Conservation (phyloP, 192 early-diverging fungal genomes). For the Geranomyces variabilis region DNA sequence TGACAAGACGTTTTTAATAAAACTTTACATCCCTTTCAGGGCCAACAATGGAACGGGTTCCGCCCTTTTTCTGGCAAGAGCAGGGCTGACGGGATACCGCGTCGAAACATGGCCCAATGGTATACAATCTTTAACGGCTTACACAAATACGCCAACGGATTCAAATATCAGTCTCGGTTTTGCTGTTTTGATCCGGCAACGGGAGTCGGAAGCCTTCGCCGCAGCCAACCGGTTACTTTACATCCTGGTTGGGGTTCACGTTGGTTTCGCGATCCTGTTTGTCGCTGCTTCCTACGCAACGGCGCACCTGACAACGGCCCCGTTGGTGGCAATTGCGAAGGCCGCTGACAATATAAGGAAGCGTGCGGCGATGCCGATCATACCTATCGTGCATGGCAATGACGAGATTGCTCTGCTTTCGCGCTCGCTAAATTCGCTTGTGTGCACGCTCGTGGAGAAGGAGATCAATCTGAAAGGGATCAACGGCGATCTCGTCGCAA, state of each 20-base stretch:
- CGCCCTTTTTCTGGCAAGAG: background rate
- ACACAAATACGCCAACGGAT: constrained; percentile 3
- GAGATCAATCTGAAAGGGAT: constrained; percentile 33
- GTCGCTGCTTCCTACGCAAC: constrained; percentile 12
- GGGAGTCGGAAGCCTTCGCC: constrained; percentile 12
- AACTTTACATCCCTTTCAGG: background rate
- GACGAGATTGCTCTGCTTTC: constrained; percentile 35
- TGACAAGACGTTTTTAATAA: too few relatives aligned
- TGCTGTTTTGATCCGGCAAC: constrained; percentile 25
- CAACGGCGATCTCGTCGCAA: constrained; percentile 29
- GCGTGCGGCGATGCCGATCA: constrained; percentile 25
- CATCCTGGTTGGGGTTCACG: constrained; percentile 9
- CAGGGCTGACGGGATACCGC: constrained; percentile 1
- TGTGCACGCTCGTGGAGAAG: constrained; percentile 25
- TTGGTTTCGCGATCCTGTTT: constrained; percentile 25
- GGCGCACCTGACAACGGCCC: constrained; percentile 33
- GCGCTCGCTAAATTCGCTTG: constrained; percentile 22
- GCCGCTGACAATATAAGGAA: constrained; percentile 34
- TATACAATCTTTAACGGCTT: constrained; percentile 11
- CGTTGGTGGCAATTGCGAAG: constrained; percentile 21
- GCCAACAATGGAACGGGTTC: background rate
- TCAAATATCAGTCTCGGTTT: constrained; percentile 13
- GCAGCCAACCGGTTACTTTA: constrained; percentile 16
- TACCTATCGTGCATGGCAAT: constrained; percentile 25
- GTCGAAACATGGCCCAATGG: constrained; percentile 30